Conservation (phyloP, 1,139 yeast species). For the Hemisphaericaspora xylofermentans region DNA sequence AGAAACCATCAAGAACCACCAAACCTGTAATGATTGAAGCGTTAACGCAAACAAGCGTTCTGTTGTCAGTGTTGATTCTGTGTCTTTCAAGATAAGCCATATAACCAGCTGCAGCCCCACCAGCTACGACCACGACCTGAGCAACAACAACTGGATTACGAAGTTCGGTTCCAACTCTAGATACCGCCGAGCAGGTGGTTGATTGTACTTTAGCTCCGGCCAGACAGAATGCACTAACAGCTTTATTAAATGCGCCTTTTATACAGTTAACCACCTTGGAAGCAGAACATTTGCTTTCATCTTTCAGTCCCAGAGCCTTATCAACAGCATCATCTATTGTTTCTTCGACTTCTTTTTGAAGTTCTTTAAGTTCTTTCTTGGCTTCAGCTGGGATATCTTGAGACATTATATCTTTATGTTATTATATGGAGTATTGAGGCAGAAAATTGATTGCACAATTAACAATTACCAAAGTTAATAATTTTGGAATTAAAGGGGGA, state of each 20-base stretch:
- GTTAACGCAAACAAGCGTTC: constrained; percentile 50
- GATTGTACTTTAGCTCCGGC: constrained; percentile 12
- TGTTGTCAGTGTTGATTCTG: constrained; percentile 46
- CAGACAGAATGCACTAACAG: not conserved
- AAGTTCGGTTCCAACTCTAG: constrained; percentile 36
- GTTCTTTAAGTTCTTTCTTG: too few species aligned
- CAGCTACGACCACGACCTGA: constrained; percentile 52
- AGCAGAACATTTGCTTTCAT: constrained; percentile 11
- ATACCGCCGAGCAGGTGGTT: constrained; percentile 12
- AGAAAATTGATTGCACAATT: not conserved
- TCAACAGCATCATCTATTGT: constrained; percentile 15
- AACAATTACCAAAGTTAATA: not conserved
- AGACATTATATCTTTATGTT: constrained; percentile 6
- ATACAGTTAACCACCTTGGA: constrained; percentile 10
- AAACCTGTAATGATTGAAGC: constrained; percentile 56
- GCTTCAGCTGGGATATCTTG: constrained; percentile 24
- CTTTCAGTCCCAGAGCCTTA: constrained; percentile 4
- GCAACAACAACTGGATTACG: constrained; percentile 63
- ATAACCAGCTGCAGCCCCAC: constrained; percentile 50
- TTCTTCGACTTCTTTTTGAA: constrained; percentile 24
- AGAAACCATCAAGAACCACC: constrained; percentile 52
- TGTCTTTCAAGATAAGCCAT: constrained; percentile 55
- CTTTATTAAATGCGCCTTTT: not conserved
- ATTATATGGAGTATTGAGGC: not conserved
- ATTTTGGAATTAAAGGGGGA: not conserved